phyloP scores from a whole-genome alignment of 2,329 filamentous ascomycete genomes.

The Phialocephala sp. region DNA sequence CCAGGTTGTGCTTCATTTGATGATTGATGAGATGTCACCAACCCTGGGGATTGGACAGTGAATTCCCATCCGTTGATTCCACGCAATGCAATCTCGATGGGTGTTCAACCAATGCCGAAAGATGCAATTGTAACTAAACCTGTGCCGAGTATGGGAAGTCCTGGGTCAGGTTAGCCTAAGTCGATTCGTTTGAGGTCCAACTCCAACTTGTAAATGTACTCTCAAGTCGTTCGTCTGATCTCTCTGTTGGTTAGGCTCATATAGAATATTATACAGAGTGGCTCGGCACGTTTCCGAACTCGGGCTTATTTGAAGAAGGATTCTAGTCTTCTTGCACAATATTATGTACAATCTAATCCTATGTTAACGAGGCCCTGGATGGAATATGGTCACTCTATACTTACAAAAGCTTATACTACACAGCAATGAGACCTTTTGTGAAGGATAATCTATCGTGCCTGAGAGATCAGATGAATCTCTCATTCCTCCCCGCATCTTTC shows the following conservation, averaged over 20 bases:
- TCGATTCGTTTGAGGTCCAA: neutral
- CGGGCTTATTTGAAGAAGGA: neutral
- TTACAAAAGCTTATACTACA: too few species aligned
- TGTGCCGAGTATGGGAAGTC: neutral
- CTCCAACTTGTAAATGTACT: neutral
- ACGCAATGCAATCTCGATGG: neutral
- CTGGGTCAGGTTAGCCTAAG: neutral
- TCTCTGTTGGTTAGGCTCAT: neutral
- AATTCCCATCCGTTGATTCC: neutral
- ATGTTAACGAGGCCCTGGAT: neutral
- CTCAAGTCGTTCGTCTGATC: neutral
- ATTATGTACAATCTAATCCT: neutral
- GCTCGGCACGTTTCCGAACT: neutral
- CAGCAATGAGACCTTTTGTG: neutral
- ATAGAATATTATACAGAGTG: neutral
- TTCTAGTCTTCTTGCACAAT: neutral
- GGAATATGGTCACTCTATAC: neutral
- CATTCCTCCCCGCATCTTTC: too few species aligned
- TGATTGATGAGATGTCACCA: neutral
- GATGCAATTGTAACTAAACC: neutral
- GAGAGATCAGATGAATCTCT: neutral
- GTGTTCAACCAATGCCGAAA: neutral
- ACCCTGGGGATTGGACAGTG: neutral
- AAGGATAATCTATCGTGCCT: neutral
- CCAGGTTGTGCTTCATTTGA: neutral